Percentiles rank a stretch among this genome's conserved stretches.
These are phyloP conservation scores for Botrytis aclada DNA, from an alignment of 2,329 filamentous ascomycete species.

Conservation along the genomic window DNA sequence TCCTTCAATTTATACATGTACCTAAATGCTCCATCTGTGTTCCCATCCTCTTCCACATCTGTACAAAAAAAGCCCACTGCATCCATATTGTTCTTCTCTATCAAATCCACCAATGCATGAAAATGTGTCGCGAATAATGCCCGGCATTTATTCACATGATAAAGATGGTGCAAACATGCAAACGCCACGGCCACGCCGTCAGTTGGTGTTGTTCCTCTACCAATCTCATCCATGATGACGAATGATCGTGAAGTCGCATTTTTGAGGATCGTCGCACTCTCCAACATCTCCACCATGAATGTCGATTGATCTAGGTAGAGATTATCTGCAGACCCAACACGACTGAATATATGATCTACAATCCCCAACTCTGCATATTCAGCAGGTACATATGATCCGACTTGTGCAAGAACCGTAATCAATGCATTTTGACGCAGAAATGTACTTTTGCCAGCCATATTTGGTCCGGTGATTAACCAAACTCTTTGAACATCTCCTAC, in stretches of 20 bases:
- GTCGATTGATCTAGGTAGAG: constrained; percentile 94
- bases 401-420: constrained; percentile 89
- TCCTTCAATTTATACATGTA: constrained; percentile 80
- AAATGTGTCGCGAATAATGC: constrained; percentile 95
- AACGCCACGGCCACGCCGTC: constrained; percentile 89
- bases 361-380: constrained; percentile 81
- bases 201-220: constrained; percentile 87
- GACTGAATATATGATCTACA: constrained; percentile 94
- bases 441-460: constrained; percentile 97
- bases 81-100: constrained; percentile 49
- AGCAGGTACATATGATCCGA: constrained; percentile 89
- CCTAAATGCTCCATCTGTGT: constrained; percentile 58
- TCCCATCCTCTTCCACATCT: constrained; percentile 70
- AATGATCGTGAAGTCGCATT: constrained; percentile 81
- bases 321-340: constrained; percentile 91
- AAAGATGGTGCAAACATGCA: constrained; percentile 81
- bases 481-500: constrained; percentile 66
- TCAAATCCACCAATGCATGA: constrained; percentile 78
- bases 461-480: constrained; percentile 76
- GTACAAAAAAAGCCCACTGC: constrained; percentile 67
- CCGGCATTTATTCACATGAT: constrained; percentile 71
- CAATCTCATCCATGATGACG: constrained; percentile 98
- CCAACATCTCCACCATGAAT: constrained; percentile 99
- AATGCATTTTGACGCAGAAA: constrained; percentile 94
- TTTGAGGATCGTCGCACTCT: constrained; percentile 86